phyloP scores from a whole-genome alignment of 805 yeast genomes.

The Candida suzukii region DNA sequence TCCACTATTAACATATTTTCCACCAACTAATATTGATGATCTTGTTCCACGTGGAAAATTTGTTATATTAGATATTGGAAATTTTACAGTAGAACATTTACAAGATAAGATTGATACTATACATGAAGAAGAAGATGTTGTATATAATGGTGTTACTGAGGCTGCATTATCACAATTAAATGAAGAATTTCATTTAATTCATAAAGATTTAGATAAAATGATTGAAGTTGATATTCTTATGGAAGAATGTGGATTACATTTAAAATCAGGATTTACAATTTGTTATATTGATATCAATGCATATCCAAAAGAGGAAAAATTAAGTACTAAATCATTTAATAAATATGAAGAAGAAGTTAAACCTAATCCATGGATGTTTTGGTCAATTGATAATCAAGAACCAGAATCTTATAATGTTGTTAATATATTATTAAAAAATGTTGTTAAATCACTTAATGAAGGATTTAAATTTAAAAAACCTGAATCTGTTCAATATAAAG shows the following conservation, averaged over 20 bases:
- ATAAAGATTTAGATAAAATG: conserved; percentile 23
- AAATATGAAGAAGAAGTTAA: conserved; percentile 1
- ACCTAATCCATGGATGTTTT: conserved; percentile 20
- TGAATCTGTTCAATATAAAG: conserved; percentile 14
- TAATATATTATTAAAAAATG: conserved; percentile 37
- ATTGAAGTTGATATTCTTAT: conserved; percentile 34
- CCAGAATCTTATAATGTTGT: conserved; percentile 30
- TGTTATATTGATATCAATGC: conserved; percentile 29
- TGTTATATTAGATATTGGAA: conserved; percentile 44
- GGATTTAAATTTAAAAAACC: conserved; percentile 11
- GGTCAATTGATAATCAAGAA: conserved; percentile 24
- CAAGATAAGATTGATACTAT: background rate
- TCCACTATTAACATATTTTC: conserved; percentile 36
- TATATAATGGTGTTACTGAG: background rate
- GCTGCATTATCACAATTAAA: background rate
- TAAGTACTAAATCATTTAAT: conserved; percentile 1
- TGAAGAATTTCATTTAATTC: too few species aligned
- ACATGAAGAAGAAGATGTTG: conserved; percentile 1
- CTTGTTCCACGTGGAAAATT: conserved; percentile 46
- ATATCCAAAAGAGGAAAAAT: conserved; percentile 9
- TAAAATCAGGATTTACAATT: conserved; percentile 44
- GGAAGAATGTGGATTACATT: conserved; percentile 50
- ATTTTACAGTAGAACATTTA: conserved; percentile 26
- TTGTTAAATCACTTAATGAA: conserved; percentile 38
- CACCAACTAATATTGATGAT: conserved; percentile 52